Percentiles rank a stretch among this genome's conserved stretches.
Conservation (phyloP, 306 rosid species). For the Vicia faba region DNA sequence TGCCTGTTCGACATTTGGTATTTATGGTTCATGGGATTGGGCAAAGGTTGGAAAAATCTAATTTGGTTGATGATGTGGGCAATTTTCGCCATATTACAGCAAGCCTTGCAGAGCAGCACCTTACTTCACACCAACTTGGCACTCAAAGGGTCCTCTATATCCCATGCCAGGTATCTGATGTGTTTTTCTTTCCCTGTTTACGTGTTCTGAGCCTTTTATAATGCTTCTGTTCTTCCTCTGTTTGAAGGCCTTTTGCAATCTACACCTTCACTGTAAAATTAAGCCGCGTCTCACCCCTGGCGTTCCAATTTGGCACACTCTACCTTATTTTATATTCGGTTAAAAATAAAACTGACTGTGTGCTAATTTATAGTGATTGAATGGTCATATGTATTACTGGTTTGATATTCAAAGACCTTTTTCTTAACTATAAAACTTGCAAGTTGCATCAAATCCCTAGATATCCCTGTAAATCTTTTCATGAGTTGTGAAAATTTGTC, state of each 20-base stretch:
- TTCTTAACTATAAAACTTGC: neutral
- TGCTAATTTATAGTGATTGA: conserved; percentile 16
- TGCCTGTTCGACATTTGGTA: conserved; percentile 96
- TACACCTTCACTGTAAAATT: conserved; percentile 1
- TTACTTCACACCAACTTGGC: conserved; percentile 75
- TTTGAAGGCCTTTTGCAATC: conserved; percentile 16
- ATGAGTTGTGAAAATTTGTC: conserved; percentile 14
- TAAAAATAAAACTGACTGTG: conserved; percentile 7
- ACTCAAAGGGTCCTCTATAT: conserved; percentile 91
- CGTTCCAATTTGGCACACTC: conserved; percentile 19
- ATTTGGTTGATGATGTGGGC: conserved; percentile 92
- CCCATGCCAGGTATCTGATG: conserved; percentile 82
- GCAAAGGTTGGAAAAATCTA: conserved; percentile 97
- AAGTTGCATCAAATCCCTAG: conserved; percentile 1
- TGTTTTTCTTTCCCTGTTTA: neutral
- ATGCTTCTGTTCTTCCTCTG: neutral
- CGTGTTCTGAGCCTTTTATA: conserved; percentile 21
- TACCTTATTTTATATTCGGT: conserved; percentile 7
- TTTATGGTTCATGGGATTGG: conserved; percentile 99
- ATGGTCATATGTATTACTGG: conserved; percentile 16
- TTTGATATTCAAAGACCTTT: neutral
- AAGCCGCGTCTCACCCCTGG: conserved; percentile 13
- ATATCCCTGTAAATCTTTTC: conserved; percentile 15
- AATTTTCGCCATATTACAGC: conserved; percentile 77
- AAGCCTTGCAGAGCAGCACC: conserved; percentile 85